Conservation (phyloP, 2,329 filamentous ascomycete genomes). For the Neofusicoccum ribis region DNA sequence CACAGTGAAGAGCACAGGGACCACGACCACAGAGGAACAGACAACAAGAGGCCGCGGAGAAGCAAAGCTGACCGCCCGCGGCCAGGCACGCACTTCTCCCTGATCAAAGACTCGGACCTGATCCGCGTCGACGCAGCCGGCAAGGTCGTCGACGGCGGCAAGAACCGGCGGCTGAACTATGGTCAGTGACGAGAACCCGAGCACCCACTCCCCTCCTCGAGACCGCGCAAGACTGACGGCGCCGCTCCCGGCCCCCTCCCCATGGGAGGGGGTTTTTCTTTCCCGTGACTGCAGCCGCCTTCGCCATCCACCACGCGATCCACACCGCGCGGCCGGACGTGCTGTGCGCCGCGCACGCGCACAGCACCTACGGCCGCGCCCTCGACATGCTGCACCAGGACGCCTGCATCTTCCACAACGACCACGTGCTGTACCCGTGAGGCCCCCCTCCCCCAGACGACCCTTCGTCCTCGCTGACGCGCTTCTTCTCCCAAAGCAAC, state of each 20-base stretch:
- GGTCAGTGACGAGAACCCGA: conserved; percentile 32
- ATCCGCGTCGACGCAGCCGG: conserved; percentile 65
- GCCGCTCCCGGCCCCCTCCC: too few relatives aligned
- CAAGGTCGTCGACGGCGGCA: conserved; percentile 63
- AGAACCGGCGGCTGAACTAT: conserved; percentile 18
- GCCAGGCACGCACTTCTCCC: conserved; percentile 61
- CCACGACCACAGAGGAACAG: too few relatives aligned
- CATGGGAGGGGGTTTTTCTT: too few relatives aligned
- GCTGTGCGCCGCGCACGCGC: conserved; percentile 67
- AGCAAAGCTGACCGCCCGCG: too few relatives aligned
- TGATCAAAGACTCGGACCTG: conserved; percentile 66
- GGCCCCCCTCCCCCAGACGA: too few relatives aligned
- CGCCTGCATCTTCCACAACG: conserved; percentile 62
- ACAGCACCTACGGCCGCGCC: conserved; percentile 61
- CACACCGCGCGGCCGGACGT: conserved; percentile 66
- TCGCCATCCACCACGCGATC: conserved; percentile 68
- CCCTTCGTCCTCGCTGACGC: too few relatives aligned
- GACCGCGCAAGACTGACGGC: too few relatives aligned
- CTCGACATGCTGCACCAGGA: conserved; percentile 73
- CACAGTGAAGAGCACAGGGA: too few relatives aligned
- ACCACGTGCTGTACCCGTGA: conserved; percentile 64
- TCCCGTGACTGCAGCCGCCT: conserved; percentile 67
- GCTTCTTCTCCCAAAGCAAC: too few relatives aligned
- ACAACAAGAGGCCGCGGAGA: too few relatives aligned
- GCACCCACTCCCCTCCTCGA: too few relatives aligned